Percentiles rank a stretch among this genome's conserved stretches.
phyloP scores from a whole-genome alignment of 345 rosid genomes.

The Salix arbutifolia region DNA sequence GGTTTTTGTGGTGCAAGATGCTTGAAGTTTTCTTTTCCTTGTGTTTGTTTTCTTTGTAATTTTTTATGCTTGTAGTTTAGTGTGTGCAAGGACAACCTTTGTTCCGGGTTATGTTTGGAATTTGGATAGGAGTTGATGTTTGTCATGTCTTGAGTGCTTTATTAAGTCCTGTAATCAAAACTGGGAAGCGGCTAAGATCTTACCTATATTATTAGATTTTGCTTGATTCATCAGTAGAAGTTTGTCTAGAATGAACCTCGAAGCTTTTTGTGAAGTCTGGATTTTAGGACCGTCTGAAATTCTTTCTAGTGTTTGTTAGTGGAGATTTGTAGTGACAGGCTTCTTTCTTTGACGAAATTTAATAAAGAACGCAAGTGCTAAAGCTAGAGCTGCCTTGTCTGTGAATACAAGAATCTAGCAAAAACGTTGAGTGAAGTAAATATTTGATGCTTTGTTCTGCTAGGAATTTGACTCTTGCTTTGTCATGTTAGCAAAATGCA shows the following conservation, averaged over 20 bases:
- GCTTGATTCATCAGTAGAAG: neutral
- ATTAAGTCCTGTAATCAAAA: neutral
- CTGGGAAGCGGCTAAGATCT: neutral
- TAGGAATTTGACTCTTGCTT: neutral
- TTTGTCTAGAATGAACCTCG: neutral
- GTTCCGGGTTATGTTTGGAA: neutral
- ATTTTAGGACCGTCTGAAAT: neutral
- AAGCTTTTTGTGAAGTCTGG: neutral
- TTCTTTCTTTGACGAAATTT: neutral
- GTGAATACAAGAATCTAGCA: neutral
- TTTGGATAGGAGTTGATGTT: neutral
- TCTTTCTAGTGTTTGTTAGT: neutral
- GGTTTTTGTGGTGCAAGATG: neutral
- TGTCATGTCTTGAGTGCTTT: neutral
- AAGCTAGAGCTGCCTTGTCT: neutral
- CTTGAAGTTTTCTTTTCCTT: too few species aligned
- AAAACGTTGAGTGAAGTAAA: too few species aligned
- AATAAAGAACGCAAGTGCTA: neutral
- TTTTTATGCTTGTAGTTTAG: too few species aligned
- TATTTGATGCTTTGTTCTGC: too few species aligned
- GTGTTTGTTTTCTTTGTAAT: too few species aligned
- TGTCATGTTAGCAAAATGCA: neutral
- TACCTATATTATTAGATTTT: neutral
- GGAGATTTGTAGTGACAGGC: neutral
- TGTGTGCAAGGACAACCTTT: neutral